These are phyloP conservation scores for Passiflora organensis DNA, from an alignment of 345 rosid species.

Conservation along the genomic window DNA sequence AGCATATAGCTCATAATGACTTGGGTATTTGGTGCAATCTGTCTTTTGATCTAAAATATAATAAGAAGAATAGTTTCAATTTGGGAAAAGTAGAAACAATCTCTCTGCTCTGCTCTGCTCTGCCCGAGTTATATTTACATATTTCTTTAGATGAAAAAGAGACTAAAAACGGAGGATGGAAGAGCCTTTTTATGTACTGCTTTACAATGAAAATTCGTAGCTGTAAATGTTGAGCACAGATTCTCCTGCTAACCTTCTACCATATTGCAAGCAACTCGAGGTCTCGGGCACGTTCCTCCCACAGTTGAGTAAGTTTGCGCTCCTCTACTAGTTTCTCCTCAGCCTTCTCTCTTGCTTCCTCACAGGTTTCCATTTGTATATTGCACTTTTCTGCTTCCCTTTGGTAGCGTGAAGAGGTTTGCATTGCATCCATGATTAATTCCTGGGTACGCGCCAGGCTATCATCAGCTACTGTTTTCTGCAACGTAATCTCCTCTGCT, in stretches of 20 bases:
- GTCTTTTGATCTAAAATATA: too few species aligned
- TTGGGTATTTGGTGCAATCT: too few species aligned
- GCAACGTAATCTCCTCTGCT: slow-evolving; percentile 35
- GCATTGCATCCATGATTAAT: slow-evolving; percentile 17
- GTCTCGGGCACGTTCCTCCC: slow-evolving; percentile 42
- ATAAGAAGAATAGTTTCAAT: too few species aligned
- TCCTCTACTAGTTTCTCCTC: slow-evolving; percentile 31
- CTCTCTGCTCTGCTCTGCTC: too few species aligned
- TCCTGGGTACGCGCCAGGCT: slow-evolving; percentile 20
- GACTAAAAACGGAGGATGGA: too few species aligned
- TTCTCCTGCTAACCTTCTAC: too few species aligned
- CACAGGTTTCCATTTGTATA: slow-evolving; percentile 32
- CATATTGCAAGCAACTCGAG: slow-evolving; percentile 33
- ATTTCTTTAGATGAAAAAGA: too few species aligned
- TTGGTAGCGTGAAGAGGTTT: slow-evolving; percentile 22
- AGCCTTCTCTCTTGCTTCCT: slow-evolving; percentile 37
- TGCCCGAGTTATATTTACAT: too few species aligned
- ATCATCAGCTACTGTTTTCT: slow-evolving; percentile 30
- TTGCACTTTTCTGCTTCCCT: slow-evolving; percentile 45
- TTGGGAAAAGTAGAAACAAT: too few species aligned
- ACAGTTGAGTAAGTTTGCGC: slow-evolving; percentile 22
- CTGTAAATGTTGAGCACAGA: too few species aligned
- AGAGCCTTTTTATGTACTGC: too few species aligned
- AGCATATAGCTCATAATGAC: too few species aligned
- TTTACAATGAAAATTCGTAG: not conserved